Percentiles rank a stretch among this genome's conserved stretches.
phyloP scores from a whole-genome alignment of 306 rosid genomes.

The Carpinus fangiana region DNA sequence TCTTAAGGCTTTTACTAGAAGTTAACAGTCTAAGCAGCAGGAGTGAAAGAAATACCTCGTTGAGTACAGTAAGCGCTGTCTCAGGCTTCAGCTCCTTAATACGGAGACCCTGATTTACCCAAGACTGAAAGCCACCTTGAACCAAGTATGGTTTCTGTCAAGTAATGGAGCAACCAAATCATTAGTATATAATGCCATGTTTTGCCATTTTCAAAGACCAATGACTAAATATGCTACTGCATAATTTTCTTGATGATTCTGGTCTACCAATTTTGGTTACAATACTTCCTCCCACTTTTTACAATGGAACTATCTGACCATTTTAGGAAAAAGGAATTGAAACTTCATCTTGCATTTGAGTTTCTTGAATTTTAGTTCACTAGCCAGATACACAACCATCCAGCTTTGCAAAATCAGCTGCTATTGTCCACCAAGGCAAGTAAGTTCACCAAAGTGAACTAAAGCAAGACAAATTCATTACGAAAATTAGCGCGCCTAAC shows the following conservation, averaged over 20 bases:
- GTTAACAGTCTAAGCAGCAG: conserved; percentile 10
- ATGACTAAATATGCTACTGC: neutral
- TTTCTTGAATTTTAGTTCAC: neutral
- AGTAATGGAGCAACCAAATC: conserved; percentile 6
- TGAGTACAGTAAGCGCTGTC: conserved; percentile 73
- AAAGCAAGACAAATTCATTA: neutral
- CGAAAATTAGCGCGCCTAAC: neutral
- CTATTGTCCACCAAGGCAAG: neutral
- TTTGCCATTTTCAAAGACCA: conserved; percentile 4
- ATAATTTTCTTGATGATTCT: neutral
- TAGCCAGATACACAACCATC: conserved; percentile 6
- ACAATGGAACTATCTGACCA: neutral
- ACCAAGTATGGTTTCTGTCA: conserved; percentile 84
- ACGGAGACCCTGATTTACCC: conserved; percentile 83
- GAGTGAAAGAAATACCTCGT: conserved; percentile 57
- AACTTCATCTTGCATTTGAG: neutral
- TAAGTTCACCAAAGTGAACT: neutral
- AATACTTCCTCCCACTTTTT: neutral
- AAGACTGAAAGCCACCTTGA: conserved; percentile 87
- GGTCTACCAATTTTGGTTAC: neutral
- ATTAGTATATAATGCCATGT: neutral
- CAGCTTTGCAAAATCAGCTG: neutral
- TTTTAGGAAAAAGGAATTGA: neutral
- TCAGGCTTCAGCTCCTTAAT: conserved; percentile 85
- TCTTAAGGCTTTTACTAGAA: neutral